These are phyloP conservation scores for Diaporthe citriasiana DNA, from an alignment of 2,329 filamentous ascomycete species.

Conservation along the genomic window DNA sequence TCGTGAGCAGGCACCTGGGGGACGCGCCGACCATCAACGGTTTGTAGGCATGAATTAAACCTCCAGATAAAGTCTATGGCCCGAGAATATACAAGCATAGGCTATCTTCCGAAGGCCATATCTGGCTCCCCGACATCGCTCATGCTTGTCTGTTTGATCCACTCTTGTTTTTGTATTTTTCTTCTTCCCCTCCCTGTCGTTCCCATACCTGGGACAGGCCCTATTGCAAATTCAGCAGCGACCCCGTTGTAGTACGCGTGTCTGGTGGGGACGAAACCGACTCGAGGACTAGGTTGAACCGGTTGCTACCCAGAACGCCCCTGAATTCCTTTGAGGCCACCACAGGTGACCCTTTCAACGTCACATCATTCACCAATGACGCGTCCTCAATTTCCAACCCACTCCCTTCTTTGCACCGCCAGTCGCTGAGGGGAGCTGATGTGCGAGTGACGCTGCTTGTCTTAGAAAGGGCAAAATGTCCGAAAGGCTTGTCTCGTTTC, in stretches of 20 bases:
- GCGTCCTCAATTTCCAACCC: slow-evolving; percentile 39
- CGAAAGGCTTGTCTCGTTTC: background rate
- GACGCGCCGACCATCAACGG: background rate
- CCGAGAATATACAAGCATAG: slow-evolving; percentile 11
- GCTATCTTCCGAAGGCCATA: slow-evolving; percentile 12
- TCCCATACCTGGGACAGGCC: slow-evolving; percentile 7
- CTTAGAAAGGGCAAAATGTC: background rate
- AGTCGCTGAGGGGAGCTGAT: slow-evolving; percentile 11
- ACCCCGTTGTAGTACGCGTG: slow-evolving; percentile 28
- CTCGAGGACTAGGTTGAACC: slow-evolving; percentile 4
- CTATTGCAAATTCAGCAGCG: slow-evolving; percentile 1
- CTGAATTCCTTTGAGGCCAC: slow-evolving; percentile 3
- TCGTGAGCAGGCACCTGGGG: background rate
- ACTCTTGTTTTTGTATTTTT: slow-evolving; percentile 1
- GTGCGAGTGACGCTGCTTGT: background rate
- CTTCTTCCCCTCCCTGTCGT: background rate
- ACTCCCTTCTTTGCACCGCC: slow-evolving; percentile 7
- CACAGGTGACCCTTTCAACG: slow-evolving; percentile 6
- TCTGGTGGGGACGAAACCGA: slow-evolving; percentile 6
- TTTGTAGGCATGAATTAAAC: slow-evolving; percentile 14
- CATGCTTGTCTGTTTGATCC: slow-evolving; percentile 24
- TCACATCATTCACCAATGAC: slow-evolving; percentile 33
- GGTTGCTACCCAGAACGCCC: slow-evolving; percentile 17
- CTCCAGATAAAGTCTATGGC: slow-evolving; percentile 17
- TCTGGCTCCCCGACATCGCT: slow-evolving; percentile 27